Conservation (phyloP, 176 grass and related monocot species). For the Oryza meyeriana region DNA sequence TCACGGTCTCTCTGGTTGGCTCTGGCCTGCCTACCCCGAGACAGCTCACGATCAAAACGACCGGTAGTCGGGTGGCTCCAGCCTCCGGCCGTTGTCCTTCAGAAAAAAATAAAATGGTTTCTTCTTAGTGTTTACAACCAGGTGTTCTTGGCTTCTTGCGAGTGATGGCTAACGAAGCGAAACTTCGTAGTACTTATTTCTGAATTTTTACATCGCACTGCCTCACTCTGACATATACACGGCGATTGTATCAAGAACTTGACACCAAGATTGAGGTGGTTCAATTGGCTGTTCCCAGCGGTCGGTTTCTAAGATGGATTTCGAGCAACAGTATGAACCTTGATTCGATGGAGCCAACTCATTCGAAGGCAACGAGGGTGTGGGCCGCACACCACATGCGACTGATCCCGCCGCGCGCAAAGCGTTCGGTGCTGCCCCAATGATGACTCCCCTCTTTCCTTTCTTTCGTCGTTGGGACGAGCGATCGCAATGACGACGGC, state of each 20-base stretch:
- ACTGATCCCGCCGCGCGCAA: background rate
- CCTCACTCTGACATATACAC: background rate
- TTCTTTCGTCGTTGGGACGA: background rate
- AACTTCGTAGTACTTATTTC: background rate
- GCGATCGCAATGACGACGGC: background rate
- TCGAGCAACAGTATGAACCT: background rate
- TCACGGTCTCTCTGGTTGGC: background rate
- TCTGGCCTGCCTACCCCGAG: background rate
- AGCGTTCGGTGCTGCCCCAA: background rate
- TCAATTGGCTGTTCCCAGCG: background rate
- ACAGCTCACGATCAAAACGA: slow-evolving; percentile 43
- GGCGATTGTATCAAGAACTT: too few relatives aligned
- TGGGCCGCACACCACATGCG: slow-evolving; percentile 22
- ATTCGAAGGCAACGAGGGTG: background rate
- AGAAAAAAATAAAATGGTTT: too few relatives aligned
- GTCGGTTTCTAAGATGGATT: background rate
- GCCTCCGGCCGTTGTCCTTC: background rate
- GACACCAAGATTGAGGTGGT: background rate
- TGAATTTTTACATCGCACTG: background rate
- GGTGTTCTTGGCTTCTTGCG: background rate
- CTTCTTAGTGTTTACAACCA: background rate
- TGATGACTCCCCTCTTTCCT: background rate
- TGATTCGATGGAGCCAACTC: background rate
- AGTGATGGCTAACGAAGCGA: background rate
- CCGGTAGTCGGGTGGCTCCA: background rate